Conservation (phyloP, 1,284 basidiomycete genomes). For the Meira miltonrushii region DNA sequence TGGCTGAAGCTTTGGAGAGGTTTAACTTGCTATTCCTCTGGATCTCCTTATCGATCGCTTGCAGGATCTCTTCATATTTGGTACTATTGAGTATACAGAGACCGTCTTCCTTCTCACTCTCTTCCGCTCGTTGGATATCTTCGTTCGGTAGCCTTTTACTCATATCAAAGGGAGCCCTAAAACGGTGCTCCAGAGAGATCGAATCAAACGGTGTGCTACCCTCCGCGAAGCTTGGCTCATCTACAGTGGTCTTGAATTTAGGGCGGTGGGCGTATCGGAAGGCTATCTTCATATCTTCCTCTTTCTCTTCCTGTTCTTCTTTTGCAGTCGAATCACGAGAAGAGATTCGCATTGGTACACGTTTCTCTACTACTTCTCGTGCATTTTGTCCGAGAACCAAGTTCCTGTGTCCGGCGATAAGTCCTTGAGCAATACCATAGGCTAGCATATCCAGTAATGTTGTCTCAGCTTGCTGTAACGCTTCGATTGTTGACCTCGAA, state of each 20-base stretch:
- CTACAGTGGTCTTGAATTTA: slow-evolving; percentile 10
- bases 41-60: not conserved
- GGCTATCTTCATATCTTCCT: slow-evolving; percentile 8
- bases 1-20: not conserved
- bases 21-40: not conserved
- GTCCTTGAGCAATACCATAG: slow-evolving; percentile 6
- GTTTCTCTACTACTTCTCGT: not conserved
- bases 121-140: not conserved
- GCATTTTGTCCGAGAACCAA: not conserved
- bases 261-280: slow-evolving; percentile 10
- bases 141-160: not conserved
- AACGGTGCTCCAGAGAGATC: not conserved
- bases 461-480: not conserved
- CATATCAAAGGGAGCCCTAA: slow-evolving; percentile 6
- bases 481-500: not conserved
- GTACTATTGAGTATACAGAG: not conserved
- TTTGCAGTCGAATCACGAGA: slow-evolving; percentile 1
- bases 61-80: not conserved
- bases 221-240: not conserved
- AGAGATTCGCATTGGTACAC: not conserved
- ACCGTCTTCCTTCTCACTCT: not conserved
- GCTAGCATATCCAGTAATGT: not conserved
- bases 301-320: slow-evolving; percentile 5
- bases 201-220: not conserved
- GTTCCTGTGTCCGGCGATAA: slow-evolving; percentile 1